Evolutionary conservation across 2,329 filamentous ascomycete genomes (phyloP).

Genomic region (Ophiostoma piceae): DNA sequence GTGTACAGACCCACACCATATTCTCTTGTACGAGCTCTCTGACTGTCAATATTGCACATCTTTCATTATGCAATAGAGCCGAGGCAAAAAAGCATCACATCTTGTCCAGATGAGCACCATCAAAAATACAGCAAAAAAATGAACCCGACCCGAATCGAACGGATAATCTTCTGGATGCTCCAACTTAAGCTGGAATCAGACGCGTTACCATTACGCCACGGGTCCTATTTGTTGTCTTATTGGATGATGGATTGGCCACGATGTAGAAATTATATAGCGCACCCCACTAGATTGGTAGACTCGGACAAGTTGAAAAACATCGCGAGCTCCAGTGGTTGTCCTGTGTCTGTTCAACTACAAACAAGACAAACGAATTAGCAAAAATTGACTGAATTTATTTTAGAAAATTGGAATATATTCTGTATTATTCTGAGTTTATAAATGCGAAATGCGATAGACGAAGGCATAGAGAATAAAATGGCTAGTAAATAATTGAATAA

Average conservation of each 20-base stretch:
- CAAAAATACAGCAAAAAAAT: slow-evolving; percentile 11
- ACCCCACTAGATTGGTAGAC: not conserved
- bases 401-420: too few species aligned
- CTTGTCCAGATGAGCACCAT: not conserved
- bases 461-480: too few species aligned
- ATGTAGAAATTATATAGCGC: not conserved
- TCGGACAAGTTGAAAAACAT: not conserved
- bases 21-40: too few species aligned
- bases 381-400: too few species aligned
- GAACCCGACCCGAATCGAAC: slow-evolving; percentile 12
- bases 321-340: too few species aligned
- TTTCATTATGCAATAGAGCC: not conserved
- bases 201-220: slow-evolving; percentile 14
- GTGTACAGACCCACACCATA: too few species aligned
- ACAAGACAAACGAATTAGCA: not conserved
- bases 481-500: too few species aligned
- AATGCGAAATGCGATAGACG: too few species aligned
- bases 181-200: slow-evolving; percentile 2
- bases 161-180: slow-evolving; percentile 15
- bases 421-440: too few species aligned
- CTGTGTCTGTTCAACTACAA: too few species aligned
- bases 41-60: too few species aligned
- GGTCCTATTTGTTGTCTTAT: slow-evolving; percentile 4
- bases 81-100: not conserved
- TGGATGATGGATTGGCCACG: not conserved